These are phyloP conservation scores for Tolypocladium amazonense DNA, from an alignment of 2,329 filamentous ascomycete genomes.

Conservation along the genomic window DNA sequence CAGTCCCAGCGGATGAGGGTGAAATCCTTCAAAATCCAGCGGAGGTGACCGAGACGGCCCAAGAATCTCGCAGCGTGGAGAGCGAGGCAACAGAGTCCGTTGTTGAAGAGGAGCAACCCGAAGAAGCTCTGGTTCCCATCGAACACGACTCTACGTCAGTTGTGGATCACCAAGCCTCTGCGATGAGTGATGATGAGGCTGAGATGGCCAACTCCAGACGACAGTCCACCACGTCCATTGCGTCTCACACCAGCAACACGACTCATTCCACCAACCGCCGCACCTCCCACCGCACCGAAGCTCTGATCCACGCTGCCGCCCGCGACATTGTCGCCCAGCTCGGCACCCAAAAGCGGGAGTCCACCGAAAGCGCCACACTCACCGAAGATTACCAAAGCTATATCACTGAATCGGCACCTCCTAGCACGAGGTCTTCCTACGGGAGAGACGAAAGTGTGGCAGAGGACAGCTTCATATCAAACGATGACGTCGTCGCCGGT, in stretches of 20 bases:
- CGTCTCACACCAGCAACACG: constrained; percentile 9
- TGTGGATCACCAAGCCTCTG: background rate
- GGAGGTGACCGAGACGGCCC: background rate
- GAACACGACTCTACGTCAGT: background rate
- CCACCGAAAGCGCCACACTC: background rate
- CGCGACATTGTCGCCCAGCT: constrained; percentile 38
- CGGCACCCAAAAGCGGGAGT: constrained; percentile 16
- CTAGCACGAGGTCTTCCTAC: constrained; percentile 10
- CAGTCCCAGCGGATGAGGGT: background rate
- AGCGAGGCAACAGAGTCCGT: background rate
- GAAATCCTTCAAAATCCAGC: background rate
- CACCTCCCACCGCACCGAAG: constrained; percentile 36
- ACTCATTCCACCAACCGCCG: constrained; percentile 19
- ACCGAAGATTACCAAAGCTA: constrained; percentile 11
- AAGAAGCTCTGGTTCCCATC: background rate
- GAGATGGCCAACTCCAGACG: constrained; percentile 1
- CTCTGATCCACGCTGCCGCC: constrained; percentile 42
- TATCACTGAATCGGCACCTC: constrained; percentile 12
- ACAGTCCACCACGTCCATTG: constrained; percentile 12
- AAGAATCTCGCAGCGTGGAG: background rate
- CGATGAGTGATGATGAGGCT: background rate
- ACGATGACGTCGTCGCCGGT: constrained; percentile 6
- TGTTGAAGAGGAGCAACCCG: background rate
- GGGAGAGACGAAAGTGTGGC: constrained; percentile 10
- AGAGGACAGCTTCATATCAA: constrained; percentile 1